Evolutionary conservation across 352 stramenopile genomes (phyloP).

Genomic region (Pythium dissimile): DNA sequence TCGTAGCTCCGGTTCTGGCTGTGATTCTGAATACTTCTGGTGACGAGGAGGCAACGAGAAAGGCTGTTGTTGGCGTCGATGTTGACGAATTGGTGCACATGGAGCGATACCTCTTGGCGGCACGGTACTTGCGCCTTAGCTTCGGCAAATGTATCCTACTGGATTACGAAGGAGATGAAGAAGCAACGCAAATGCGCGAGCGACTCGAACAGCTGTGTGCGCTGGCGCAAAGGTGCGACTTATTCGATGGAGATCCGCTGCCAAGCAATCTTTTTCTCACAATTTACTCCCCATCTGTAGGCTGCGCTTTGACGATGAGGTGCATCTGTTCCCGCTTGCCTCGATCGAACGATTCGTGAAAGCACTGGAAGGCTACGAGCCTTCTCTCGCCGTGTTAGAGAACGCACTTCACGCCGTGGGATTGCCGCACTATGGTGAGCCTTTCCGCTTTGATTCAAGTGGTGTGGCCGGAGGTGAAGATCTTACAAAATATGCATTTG

Average conservation of each 20-base stretch:
- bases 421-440: constrained; percentile 11
- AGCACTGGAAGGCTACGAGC: constrained; percentile 30
- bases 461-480: too few relatives aligned
- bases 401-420: constrained; percentile 16
- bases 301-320: constrained; percentile 60
- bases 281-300: constrained; percentile 16
- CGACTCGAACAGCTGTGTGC: constrained; percentile 42
- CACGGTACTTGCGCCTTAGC: constrained; percentile 50
- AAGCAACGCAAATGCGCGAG: constrained; percentile 23
- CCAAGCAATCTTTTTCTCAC: too few relatives aligned
- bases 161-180: constrained; percentile 18
- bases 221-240: constrained; percentile 39
- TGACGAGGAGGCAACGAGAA: constrained; percentile 6
- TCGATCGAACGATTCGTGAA: constrained; percentile 34
- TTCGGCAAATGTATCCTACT: constrained; percentile 27
- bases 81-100: constrained; percentile 48
- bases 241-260: too few relatives aligned
- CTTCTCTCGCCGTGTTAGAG: constrained; percentile 35
- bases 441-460: not conserved
- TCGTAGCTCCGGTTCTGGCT: constrained; percentile 36
- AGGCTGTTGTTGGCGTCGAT: constrained; percentile 7
- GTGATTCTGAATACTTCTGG: constrained; percentile 21
- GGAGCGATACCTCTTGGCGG: constrained; percentile 52
- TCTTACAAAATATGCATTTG: too few relatives aligned
- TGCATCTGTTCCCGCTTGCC: constrained; percentile 58